Percentiles rank a stretch among this genome's conserved stretches.
phyloP scores from a whole-genome alignment of 495 filamentous ascomycete genomes.

The Penicillium longicatenatum region DNA sequence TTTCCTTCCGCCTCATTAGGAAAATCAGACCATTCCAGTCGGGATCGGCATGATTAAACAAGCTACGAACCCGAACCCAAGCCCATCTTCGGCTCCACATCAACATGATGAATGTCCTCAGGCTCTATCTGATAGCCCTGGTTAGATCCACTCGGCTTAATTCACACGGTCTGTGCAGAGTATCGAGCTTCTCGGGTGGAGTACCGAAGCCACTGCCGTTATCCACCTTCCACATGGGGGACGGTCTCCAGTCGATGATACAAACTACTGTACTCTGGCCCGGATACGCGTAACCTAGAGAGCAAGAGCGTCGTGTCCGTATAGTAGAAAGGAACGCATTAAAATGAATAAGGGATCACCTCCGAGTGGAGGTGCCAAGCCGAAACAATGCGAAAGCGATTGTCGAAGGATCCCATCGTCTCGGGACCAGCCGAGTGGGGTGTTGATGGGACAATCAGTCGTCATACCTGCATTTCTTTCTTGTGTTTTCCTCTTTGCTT shows the following conservation, averaged over 20 bases:
- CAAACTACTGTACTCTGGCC: neutral
- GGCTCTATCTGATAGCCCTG: neutral
- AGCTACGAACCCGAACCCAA: neutral
- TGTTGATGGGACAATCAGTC: neutral
- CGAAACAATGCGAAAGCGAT: too few species aligned
- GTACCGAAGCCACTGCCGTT: constrained; percentile 29
- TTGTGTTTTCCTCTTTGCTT: too few species aligned
- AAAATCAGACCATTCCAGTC: neutral
- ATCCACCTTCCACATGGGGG: constrained; percentile 9
- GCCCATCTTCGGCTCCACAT: neutral
- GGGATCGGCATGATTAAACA: neutral
- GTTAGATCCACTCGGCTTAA: neutral
- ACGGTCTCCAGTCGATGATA: neutral
- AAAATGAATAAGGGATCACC: neutral
- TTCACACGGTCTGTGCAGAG: constrained; percentile 16
- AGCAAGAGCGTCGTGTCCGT: too few species aligned
- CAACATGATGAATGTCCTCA: neutral
- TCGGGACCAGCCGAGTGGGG: constrained; percentile 3
- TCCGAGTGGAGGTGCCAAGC: too few species aligned
- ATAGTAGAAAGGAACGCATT: neutral
- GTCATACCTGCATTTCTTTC: too few species aligned
- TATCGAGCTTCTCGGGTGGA: constrained; percentile 15
- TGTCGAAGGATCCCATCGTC: neutral
- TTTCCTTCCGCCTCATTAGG: neutral
- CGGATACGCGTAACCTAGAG: too few species aligned